Evolutionary conservation across 768 basidiomycete genomes (phyloP).

Genomic region (Lactarius akahatsu): DNA sequence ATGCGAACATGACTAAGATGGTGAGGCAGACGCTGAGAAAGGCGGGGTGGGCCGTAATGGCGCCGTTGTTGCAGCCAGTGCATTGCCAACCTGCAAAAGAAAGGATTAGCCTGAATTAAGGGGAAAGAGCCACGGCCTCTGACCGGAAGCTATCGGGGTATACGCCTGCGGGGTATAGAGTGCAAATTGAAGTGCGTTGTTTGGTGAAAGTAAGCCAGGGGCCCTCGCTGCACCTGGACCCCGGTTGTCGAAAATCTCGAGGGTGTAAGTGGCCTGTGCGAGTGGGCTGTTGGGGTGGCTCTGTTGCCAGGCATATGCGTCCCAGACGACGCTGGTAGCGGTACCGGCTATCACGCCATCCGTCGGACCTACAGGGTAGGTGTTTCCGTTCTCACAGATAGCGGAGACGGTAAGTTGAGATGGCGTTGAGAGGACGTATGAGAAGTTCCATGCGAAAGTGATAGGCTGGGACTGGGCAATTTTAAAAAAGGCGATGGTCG

Average conservation of each 20-base stretch:
- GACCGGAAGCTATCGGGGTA: constrained; percentile 58
- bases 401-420: constrained; percentile 78
- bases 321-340: constrained; percentile 76
- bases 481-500: constrained; percentile 84
- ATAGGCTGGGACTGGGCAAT: constrained; percentile 70
- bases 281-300: constrained; percentile 61
- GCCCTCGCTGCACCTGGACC: constrained; percentile 59
- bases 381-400: constrained; percentile 82
- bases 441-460: constrained; percentile 92
- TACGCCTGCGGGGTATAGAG: constrained; percentile 78
- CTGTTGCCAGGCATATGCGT: constrained; percentile 72
- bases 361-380: constrained; percentile 83
- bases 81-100: constrained; percentile 54
- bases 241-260: constrained; percentile 79
- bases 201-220: constrained; percentile 67
- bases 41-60: constrained; percentile 50
- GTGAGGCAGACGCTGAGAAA: constrained; percentile 55
- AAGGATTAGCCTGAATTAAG: background rate
- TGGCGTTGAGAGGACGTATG: constrained; percentile 67
- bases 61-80: constrained; percentile 45
- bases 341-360: constrained; percentile 69
- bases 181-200: constrained; percentile 73
- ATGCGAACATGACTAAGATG: constrained; percentile 61
- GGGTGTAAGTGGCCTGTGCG: constrained; percentile 71
- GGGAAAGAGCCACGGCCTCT: constrained; percentile 27